Percentiles rank a stretch among this genome's conserved stretches.
phyloP scores from a whole-genome alignment of 257 asterid genomes.

The Jacaranda copaia region DNA sequence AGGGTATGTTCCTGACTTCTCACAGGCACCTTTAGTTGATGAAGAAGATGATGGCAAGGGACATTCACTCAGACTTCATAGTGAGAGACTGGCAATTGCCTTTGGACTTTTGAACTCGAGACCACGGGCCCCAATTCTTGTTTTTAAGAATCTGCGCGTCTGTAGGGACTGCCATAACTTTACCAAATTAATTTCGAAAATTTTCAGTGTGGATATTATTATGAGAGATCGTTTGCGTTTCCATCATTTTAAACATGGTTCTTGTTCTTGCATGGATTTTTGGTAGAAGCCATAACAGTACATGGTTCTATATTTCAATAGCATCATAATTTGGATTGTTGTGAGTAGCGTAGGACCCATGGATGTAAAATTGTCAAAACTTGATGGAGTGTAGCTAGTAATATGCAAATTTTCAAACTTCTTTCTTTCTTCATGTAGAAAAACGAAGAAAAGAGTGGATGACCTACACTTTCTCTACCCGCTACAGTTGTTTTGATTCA shows the following conservation, averaged over 20 bases:
- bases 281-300: slow-evolving; percentile 43
- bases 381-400: too few species aligned
- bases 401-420: too few species aligned
- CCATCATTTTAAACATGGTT: slow-evolving; percentile 68
- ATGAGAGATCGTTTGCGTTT: slow-evolving; percentile 83
- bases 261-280: slow-evolving; percentile 76
- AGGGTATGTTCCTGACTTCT: slow-evolving; percentile 59
- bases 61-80: slow-evolving; percentile 61
- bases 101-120: slow-evolving; percentile 64
- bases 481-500: slow-evolving; percentile 17
- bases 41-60: slow-evolving; percentile 59
- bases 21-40: slow-evolving; percentile 63
- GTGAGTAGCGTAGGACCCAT: too few species aligned
- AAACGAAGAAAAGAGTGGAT: neutral
- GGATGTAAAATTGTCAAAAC: too few species aligned
- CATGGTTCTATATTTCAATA: too few species aligned
- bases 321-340: too few species aligned
- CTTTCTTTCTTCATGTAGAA: neutral
- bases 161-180: slow-evolving; percentile 74
- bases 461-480: neutral
- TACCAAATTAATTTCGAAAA: slow-evolving; percentile 54
- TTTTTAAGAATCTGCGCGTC: slow-evolving; percentile 72
- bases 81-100: slow-evolving; percentile 77
- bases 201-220: slow-evolving; percentile 58
- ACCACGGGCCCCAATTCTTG: slow-evolving; percentile 58